Evolutionary conservation across 345 rosid genomes (phyloP), one percentile per base, ranked within the genome.

Genomic region (Eucalyptus rudis): DNA sequence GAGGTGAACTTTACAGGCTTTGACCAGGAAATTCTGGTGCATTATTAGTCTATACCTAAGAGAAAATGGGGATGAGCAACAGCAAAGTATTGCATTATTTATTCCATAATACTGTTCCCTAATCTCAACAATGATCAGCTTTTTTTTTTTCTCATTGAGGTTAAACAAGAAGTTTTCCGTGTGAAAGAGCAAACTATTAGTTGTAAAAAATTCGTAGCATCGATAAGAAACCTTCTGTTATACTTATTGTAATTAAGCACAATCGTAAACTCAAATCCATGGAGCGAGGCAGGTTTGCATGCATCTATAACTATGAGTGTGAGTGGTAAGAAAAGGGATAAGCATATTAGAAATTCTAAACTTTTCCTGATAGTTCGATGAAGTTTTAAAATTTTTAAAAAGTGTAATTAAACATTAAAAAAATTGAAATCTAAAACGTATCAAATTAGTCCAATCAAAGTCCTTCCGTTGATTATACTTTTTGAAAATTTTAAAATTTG

Each of bases 361-460:
- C 2, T 7, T 52, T 52, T 20, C 0, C 0, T 0, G 2, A 20
- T 19, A 17, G 2, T 52, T 7, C 2, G 8, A 52, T 20, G 25
- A 20, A 52, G 25, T 20, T 52, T 52, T 7, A 52, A 52, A 52
- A 19, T 0, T 52, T 52, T 52, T 7, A 52, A 1, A 52, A 52
- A 52, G 58, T 52, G 24, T 8, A 20, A 52, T 20, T 52, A 20
- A 52, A 1, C 5, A 20, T 52, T 52, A 52, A 52, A 52, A 52
- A 52, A 52, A 52, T 19, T 19, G 25, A 52, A 19, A 52, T 19
- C 2, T 20, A 52, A 52, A 52, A 52, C 0, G 2, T 20, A 52
- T 52, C 58, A 20, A 52, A 19, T 52, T 52, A 1, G 1, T 52
- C 1, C 0, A 52, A 20, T 52, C 4, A 20, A 52, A 3, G 1